These are phyloP conservation scores for Mycena belliarum DNA, from an alignment of 768 basidiomycete genomes.

Conservation along the genomic window DNA sequence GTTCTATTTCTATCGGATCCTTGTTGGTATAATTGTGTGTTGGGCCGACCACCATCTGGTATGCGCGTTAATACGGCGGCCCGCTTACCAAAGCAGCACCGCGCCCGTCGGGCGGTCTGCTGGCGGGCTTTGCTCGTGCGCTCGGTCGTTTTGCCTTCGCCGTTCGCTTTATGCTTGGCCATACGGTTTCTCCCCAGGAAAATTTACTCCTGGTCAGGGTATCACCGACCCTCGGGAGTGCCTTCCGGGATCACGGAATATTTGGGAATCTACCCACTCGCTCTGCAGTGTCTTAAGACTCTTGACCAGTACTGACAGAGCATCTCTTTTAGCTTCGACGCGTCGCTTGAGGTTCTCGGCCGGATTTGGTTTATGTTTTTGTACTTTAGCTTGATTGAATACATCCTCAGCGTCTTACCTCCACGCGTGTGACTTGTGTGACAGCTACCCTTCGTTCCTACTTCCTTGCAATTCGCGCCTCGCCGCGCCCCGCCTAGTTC, in stretches of 20 bases:
- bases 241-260: neutral
- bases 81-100: neutral
- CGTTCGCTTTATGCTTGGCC: neutral
- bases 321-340: neutral
- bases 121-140: neutral
- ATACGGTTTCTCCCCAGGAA: too few species aligned
- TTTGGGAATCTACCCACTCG: neutral
- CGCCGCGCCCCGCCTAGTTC: too few species aligned
- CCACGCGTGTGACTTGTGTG: too few species aligned
- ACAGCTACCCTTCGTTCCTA: too few species aligned
- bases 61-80: neutral
- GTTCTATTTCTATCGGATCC: neutral
- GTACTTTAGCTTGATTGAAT: too few species aligned
- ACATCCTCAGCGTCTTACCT: too few species aligned
- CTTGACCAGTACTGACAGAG: neutral
- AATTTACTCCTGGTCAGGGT: too few species aligned
- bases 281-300: neutral
- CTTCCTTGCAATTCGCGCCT: too few species aligned
- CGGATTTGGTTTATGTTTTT: too few species aligned
- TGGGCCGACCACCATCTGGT: constrained; percentile 2
- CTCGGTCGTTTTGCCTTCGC: constrained; percentile 1
- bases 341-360: too few species aligned
- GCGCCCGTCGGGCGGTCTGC: neutral
- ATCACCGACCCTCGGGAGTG: neutral
- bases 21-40: neutral